Evolutionary conservation across 495 filamentous ascomycete genomes (phyloP).

Genomic region (Xylaria scruposa): DNA sequence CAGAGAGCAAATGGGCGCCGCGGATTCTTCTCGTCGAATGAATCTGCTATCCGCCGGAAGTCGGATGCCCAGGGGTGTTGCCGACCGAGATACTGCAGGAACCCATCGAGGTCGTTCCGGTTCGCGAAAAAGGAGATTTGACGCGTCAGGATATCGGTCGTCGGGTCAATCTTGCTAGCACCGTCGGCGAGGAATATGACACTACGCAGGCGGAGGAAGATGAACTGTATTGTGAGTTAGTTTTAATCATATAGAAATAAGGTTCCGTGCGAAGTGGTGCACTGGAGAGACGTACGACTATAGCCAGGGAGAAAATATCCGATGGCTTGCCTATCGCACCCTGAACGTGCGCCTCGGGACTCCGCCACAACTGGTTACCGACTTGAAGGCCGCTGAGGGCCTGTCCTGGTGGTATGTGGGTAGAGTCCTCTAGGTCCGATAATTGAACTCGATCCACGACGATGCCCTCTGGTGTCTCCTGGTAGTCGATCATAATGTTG

Average conservation of each 20-base stretch:
- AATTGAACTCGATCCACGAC: constrained; percentile 47
- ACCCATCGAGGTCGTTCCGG: constrained; percentile 43
- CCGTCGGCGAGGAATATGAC: constrained; percentile 53
- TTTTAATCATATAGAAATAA: not conserved
- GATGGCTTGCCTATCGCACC: constrained; percentile 43
- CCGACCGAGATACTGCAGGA: constrained; percentile 45
- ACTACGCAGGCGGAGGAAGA: constrained; percentile 47
- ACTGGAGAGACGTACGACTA: constrained; percentile 43
- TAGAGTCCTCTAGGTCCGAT: constrained; percentile 54
- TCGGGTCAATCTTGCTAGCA: constrained; percentile 53
- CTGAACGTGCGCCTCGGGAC: constrained; percentile 44
- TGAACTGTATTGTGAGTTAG: constrained; percentile 36
- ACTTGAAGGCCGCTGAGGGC: constrained; percentile 40
- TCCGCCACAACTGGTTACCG: constrained; percentile 50
- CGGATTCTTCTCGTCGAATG: constrained; percentile 45
- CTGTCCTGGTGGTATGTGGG: constrained; percentile 48
- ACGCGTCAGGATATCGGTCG: constrained; percentile 50
- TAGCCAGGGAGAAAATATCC: constrained; percentile 46
- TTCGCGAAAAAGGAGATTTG: constrained; percentile 60
- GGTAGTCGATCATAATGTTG: constrained; percentile 48
- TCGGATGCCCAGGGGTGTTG: constrained; percentile 46
- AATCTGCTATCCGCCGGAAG: constrained; percentile 40
- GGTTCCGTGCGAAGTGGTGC: not conserved
- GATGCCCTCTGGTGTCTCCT: constrained; percentile 39
- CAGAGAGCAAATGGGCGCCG: constrained; percentile 44